These are phyloP conservation scores for Erodium chrysanthum DNA, from an alignment of 441 rosid species.

Conservation along the genomic window DNA sequence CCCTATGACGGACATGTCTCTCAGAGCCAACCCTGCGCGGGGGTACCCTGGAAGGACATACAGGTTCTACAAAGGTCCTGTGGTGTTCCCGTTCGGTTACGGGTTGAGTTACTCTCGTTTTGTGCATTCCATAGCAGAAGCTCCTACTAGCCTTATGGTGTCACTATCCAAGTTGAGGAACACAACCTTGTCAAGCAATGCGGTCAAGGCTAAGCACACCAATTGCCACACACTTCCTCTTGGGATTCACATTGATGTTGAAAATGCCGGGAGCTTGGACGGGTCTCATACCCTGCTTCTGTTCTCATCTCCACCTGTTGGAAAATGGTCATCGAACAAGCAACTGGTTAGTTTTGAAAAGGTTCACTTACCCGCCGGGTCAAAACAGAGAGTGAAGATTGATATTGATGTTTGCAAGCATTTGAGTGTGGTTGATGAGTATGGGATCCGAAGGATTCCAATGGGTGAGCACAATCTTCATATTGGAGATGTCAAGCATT, in stretches of 20 bases:
- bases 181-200: constrained; percentile 29
- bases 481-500: constrained; percentile 75
- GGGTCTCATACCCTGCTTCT: constrained; percentile 71
- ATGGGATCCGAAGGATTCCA: constrained; percentile 74
- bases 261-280: constrained; percentile 50
- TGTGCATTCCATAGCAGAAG: constrained; percentile 30
- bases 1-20: constrained; percentile 62
- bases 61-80: constrained; percentile 81
- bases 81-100: constrained; percentile 70
- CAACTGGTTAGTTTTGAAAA: constrained; percentile 63
- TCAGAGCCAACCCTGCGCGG: constrained; percentile 36
- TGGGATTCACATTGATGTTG: constrained; percentile 41
- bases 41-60: constrained; percentile 59
- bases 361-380: constrained; percentile 49
- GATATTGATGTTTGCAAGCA: constrained; percentile 42
- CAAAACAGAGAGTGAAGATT: constrained; percentile 34
- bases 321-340: constrained; percentile 40
- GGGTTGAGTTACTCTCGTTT: constrained; percentile 62
- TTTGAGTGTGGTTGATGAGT: background rate
- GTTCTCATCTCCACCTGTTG: constrained; percentile 38
- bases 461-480: constrained; percentile 57
- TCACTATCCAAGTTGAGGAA: constrained; percentile 27
- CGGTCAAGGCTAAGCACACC: constrained; percentile 39
- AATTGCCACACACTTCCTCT: constrained; percentile 39
- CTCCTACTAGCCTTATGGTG: constrained; percentile 27